Evolutionary conservation across 202 grass and related monocot species (phyloP), one percentile per base, ranked within the genome.

Genomic region (Cymbopogon flexuosus): DNA sequence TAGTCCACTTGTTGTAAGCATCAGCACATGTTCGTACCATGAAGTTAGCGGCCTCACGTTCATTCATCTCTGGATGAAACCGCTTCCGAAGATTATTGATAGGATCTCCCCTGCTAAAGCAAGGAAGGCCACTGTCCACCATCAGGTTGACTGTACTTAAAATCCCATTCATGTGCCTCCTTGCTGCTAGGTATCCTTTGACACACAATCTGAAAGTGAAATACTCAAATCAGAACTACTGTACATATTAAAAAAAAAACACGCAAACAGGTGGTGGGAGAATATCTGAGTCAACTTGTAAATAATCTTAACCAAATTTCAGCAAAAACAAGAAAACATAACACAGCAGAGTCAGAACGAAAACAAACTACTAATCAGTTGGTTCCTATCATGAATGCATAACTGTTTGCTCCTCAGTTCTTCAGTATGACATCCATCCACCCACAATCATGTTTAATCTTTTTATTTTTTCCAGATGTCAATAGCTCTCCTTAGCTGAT

Each of bases 1-100:
- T 99, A 31, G 87, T 91, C 96, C 96, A 99, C 70, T 99, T 99
- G 77, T 99, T 99, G 88, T 99, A 99, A 35, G 96, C 96, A 79
- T 96, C 96, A 23, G 73, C 84, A 49, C 96, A 99, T 31, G 96
- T 93, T 24, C 86, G 83, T 49, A 99, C 92, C 96, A 99, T 99
- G 67, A 93, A 99, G 78, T 99, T 96, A 47, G 96, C 96, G 0
- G 96, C 92, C 73, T 99, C 96, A 14, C 96, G 90, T 64, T 99
- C 96, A 3, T 80, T 95, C 96, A 99, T 91, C 88, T 99, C 96
- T 31, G 96, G 96, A 88, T 91, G 96, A 84, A 99, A 99, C 30
- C 96, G 86, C 81, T 93, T 99, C 56, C 92, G 75, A 52, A 99
- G 90, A 75, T 99, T 95, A 62, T 78, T 87, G 64, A 96, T 99